Conservation (phyloP, 1,284 basidiomycete genomes). For the Porodaedalea pini region DNA sequence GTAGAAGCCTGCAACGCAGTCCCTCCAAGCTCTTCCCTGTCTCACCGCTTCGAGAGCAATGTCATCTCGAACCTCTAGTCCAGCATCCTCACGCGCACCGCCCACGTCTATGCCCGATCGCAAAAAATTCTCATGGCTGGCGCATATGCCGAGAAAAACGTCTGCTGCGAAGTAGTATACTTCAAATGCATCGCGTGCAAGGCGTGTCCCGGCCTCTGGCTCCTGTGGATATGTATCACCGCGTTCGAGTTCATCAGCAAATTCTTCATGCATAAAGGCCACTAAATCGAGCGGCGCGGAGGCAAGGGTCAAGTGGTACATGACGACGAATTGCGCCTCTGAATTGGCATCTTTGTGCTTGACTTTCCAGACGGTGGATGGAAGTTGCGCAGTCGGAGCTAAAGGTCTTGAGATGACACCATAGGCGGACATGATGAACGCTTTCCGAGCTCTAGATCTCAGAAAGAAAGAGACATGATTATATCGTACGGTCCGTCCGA, state of each 20-base stretch:
- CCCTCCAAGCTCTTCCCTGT: conserved; percentile 56
- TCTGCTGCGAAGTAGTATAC: conserved; percentile 75
- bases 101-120: conserved; percentile 22
- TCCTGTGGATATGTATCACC: conserved; percentile 87
- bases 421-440: conserved; percentile 12
- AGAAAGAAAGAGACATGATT: too few species aligned
- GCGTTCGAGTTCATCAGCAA: conserved; percentile 71
- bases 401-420: not conserved
- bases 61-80: conserved; percentile 31
- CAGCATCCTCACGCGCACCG: conserved; percentile 28
- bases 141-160: conserved; percentile 67
- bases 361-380: conserved; percentile 10
- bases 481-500: not conserved
- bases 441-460: not conserved
- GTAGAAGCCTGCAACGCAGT: conserved; percentile 76
- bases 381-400: not conserved
- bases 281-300: conserved; percentile 6
- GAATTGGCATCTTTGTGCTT: not conserved
- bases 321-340: conserved; percentile 1
- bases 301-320: conserved; percentile 14
- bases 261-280: conserved; percentile 46
- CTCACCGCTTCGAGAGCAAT: conserved; percentile 40
- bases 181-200: conserved; percentile 55
- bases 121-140: conserved; percentile 21
- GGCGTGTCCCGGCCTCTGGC: conserved; percentile 36